Base-by-base conservation (phyloP, 352 stramenopile species). In the Phytophthora parvispora region DNA sequence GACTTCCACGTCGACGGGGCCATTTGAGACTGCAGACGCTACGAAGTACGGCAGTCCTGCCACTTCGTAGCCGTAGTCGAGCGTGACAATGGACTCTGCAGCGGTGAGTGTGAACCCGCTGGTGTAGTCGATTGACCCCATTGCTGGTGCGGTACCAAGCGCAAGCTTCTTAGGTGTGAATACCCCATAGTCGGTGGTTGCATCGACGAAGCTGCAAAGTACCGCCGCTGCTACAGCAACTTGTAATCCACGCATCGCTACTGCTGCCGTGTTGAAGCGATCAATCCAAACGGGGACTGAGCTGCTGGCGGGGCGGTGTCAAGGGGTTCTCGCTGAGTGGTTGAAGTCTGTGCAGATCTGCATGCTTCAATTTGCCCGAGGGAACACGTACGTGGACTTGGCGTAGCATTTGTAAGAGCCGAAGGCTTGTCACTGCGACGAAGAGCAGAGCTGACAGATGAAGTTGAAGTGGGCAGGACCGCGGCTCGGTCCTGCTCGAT, bases 1-100 rank as follows among this genome's bases (percentile, higher is more conserved):
- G 48, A 78, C 70, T 29, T 78, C 70, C 55, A 78, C 29, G 22
- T 77, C 64, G 25, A 78, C 70, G 9, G 60, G 65, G 2, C 60
- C 71, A 16, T 67, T 60, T 16, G 40, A 66, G 53, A 78, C 51
- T 13, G 48, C 51, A 20, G 55, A 69, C 20, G 69, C 72, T 13
- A 68, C 48, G 29, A 79, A 79, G 53, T 73, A 78, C 18, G 61
- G 71, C 18, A 78, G 38, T 3, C 71, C 71, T 10, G 71, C 71
- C n/a, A 78, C 66, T 48, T 78, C 61, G 31, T 75, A 78, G 57
- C 65, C 49, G 47, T 75, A 73, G 61, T 78, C 71, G 20, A 78
- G 60, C 6, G 71, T 78, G 36, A 58, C 66, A 22, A 78, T 32
- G 1, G 65, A 60, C 24, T 72, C 36, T 22, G 62, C 57, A 0